These are phyloP conservation scores for Stenogyne calaminthoides DNA, from an alignment of 305 asterid species.

Conservation along the genomic window DNA sequence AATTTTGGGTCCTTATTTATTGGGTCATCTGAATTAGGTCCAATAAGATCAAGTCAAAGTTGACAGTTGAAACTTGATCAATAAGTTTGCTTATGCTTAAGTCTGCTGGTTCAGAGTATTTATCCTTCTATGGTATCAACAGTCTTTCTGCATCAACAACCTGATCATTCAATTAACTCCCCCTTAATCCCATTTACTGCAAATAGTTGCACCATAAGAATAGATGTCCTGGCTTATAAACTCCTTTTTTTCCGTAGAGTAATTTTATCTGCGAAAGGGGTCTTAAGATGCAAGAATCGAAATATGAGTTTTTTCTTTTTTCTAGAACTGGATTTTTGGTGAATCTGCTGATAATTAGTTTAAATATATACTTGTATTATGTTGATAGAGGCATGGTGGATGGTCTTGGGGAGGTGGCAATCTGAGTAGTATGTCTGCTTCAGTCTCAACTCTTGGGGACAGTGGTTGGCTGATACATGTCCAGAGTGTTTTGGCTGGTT, in stretches of 20 bases:
- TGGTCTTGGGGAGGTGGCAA: constrained; percentile 99
- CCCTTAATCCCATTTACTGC: not conserved
- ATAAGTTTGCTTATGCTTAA: too few relatives aligned
- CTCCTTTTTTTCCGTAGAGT: not conserved
- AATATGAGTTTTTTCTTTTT: not conserved
- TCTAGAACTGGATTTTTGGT: constrained; percentile 9
- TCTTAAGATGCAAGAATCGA: not conserved
- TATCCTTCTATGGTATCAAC: not conserved
- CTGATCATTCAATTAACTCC: not conserved
- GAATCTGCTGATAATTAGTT: constrained; percentile 18
- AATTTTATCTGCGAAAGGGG: constrained; percentile 1
- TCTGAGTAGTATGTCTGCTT: constrained; percentile 99
- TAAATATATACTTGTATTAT: constrained; percentile 19
- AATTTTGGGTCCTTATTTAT: too few relatives aligned
- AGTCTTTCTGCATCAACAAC: not conserved
- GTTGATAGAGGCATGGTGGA: constrained; percentile 89
- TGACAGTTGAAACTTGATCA: too few relatives aligned
- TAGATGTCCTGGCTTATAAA: not conserved
- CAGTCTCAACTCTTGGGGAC: constrained; percentile 96
- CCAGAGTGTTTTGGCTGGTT: constrained; percentile 95
- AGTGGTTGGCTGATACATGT: constrained; percentile 98
- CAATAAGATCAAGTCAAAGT: too few relatives aligned
- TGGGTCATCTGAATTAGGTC: too few relatives aligned
- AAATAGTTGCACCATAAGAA: not conserved
- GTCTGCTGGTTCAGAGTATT: too few relatives aligned